Base-by-base conservation (phyloP, 805 yeast species). In the Yamadazyma sp. region DNA sequence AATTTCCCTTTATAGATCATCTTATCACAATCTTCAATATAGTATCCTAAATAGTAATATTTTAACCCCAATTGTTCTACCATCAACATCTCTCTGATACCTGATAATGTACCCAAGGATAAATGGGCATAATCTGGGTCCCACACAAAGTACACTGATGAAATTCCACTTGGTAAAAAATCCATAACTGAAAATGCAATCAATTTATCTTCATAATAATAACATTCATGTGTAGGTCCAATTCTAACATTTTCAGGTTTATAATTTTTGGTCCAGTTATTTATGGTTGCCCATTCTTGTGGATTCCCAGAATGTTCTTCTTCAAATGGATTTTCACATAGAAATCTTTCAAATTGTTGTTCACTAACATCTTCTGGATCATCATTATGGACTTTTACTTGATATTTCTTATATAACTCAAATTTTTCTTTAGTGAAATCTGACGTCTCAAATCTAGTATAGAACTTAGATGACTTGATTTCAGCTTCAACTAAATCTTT, bases 71-170 rank as follows among this genome's bases (percentile, higher is more conserved):
- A 58, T 27, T 71, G 55, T 18, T 67, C 45, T 4, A 79, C 62
- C 54, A 85, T 51, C 1, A 75, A 66, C 24, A 86, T 60, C 50
- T 88, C 97, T 25, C 84, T 59, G 18, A 87, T 49, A 0, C 86
- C 91, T 41, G 88, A 79, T 2, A 88, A 53, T 17, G 86, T 86
- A 0, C 97, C 97, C 20, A 88, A 55, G 0, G 86, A 81, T 45
- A 80, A 60, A 33, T 75, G 69, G 4, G 80, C 78, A 51, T 69
- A 82, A 35, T 79, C 89, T 0, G 94, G 93, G 52, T 87, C 89
- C 85, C 93, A 86, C 9, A 88, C 77, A 53, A 89, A 84, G 54
- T 89, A 88, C 1, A 89, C 89, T 0, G 95, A 80, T 0, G 96
- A 86, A 0, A 89, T 55, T 0, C 86, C 82, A 17, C 75, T 56